These are phyloP conservation scores for Alternaria sp. DNA, from an alignment of 2,329 filamentous ascomycete genomes.

Conservation along the genomic window DNA sequence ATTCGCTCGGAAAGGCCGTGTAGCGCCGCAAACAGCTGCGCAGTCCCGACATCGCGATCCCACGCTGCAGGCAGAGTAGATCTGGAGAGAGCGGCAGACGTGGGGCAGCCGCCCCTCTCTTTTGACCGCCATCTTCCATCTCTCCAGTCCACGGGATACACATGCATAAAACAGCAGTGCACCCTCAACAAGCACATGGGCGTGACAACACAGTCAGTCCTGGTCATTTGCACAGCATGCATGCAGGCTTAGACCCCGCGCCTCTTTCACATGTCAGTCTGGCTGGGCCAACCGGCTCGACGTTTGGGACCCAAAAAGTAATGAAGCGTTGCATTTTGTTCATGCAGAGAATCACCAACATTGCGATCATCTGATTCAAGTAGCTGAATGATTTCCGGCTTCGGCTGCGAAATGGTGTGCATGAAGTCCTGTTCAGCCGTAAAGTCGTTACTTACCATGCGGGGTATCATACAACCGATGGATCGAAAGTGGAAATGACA, in stretches of 20 bases:
- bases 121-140: conserved; percentile 14
- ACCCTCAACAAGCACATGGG: conserved; percentile 11
- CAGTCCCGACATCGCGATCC: conserved; percentile 13
- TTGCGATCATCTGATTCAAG: background rate
- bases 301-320: conserved; percentile 4
- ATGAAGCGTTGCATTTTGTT: background rate
- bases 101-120: conserved; percentile 21
- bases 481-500: background rate
- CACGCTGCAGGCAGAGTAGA: conserved; percentile 9
- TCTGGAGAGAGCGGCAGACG: conserved; percentile 21
- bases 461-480: conserved; percentile 3
- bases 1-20: conserved; percentile 2
- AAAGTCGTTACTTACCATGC: conserved; percentile 5
- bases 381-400: background rate
- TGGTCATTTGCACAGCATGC: conserved; percentile 7
- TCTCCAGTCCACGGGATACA: conserved; percentile 27
- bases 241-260: conserved; percentile 4
- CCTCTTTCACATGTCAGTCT: conserved; percentile 21
- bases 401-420: background rate
- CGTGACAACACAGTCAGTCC: conserved; percentile 3
- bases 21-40: background rate
- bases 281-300: background rate
- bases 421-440: background rate
- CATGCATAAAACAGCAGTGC: conserved; percentile 21
- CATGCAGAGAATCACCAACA: background rate